A percentile compares a stretch with the other conserved stretches of the same genome.
These are phyloP conservation scores for Boletales sp. DNA, from an alignment of 768 basidiomycete genomes.

Conservation along the genomic window DNA sequence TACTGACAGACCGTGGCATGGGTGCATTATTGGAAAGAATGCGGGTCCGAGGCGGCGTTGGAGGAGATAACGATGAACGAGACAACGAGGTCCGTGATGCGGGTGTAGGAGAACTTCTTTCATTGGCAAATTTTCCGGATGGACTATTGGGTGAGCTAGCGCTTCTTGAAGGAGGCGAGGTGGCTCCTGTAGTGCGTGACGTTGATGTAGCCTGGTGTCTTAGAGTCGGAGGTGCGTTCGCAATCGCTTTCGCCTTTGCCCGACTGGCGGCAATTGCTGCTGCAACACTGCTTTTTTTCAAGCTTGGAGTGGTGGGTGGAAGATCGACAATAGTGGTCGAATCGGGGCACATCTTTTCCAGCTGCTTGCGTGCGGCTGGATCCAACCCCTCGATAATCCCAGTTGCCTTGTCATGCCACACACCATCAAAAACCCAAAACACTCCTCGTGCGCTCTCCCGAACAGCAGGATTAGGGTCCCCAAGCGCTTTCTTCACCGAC, in stretches of 20 bases:
- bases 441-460: slow-evolving; percentile 64
- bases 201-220: slow-evolving; percentile 79
- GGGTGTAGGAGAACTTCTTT: slow-evolving; percentile 36
- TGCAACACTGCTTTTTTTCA: slow-evolving; percentile 79
- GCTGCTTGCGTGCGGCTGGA: slow-evolving; percentile 63
- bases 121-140: slow-evolving; percentile 39
- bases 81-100: slow-evolving; percentile 44
- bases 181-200: slow-evolving; percentile 49
- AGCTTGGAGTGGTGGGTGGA: slow-evolving; percentile 50
- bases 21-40: slow-evolving; percentile 35
- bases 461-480: slow-evolving; percentile 77
- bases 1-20: slow-evolving; percentile 45
- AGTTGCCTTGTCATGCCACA: slow-evolving; percentile 73
- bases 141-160: slow-evolving; percentile 41
- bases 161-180: slow-evolving; percentile 40
- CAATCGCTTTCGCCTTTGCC: slow-evolving; percentile 82
- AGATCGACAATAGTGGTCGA: slow-evolving; percentile 39
- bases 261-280: slow-evolving; percentile 89
- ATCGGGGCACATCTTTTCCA: slow-evolving; percentile 82
- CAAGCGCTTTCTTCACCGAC: slow-evolving; percentile 65
- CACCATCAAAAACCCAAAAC: slow-evolving; percentile 77
- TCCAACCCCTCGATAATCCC: slow-evolving; percentile 68
- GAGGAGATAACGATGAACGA: slow-evolving; percentile 46
- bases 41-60: slow-evolving; percentile 40
- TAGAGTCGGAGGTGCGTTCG: slow-evolving; percentile 74